These are phyloP conservation scores for Russula olivacea DNA, from an alignment of 768 basidiomycete species.

Conservation along the genomic window DNA sequence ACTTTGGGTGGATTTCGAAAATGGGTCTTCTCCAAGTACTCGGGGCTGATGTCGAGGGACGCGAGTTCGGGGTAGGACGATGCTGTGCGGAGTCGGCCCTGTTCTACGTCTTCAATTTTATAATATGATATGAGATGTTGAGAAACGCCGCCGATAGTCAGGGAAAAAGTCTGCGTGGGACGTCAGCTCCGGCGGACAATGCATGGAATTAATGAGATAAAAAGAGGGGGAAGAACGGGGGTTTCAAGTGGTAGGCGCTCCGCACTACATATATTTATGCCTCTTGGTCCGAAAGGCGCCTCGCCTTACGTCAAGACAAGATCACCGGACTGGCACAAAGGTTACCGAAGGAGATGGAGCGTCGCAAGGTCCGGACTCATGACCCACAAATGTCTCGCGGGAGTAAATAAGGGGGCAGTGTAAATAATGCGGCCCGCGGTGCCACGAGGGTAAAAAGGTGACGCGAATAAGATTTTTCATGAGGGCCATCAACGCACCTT, in stretches of 20 bases:
- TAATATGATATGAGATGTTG: slow-evolving; percentile 97
- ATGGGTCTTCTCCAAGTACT: slow-evolving; percentile 85
- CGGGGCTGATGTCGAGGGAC: slow-evolving; percentile 76
- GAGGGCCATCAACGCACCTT: slow-evolving; percentile 55
- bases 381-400: background rate
- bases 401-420: no score
- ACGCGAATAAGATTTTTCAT: background rate
- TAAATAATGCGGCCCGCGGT: background rate
- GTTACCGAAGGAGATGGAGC: slow-evolving; percentile 4
- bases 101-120: slow-evolving; percentile 83
- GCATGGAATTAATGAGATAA: background rate
- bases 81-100: slow-evolving; percentile 81
- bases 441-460: background rate
- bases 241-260: background rate
- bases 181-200: slow-evolving; percentile 15
- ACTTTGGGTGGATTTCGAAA: slow-evolving; percentile 89
- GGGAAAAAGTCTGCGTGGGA: slow-evolving; percentile 72
- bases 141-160: slow-evolving; percentile 75
- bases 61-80: slow-evolving; percentile 85
- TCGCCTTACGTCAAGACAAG: slow-evolving; percentile 12
- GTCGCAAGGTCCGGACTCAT: slow-evolving; percentile 5
- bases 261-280: background rate
- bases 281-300: background rate
- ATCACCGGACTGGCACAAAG: slow-evolving; percentile 11
- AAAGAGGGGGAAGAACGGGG: slow-evolving; percentile 3